Evolutionary conservation across 2,329 filamentous ascomycete species (phyloP).

Genomic region (Aspergillus proliferans): DNA sequence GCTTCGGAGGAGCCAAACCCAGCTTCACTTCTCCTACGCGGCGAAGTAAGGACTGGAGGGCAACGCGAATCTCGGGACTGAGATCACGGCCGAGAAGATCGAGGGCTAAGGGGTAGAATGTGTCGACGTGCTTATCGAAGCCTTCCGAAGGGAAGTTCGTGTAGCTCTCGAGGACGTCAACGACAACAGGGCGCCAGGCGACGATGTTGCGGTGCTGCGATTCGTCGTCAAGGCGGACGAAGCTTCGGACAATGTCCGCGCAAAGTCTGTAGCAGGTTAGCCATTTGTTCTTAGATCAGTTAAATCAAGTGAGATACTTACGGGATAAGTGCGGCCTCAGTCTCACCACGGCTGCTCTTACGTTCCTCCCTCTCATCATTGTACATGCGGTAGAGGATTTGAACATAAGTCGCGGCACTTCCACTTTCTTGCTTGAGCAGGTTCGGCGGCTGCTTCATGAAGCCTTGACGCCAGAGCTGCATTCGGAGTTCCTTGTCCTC

Average conservation of each 20-base stretch:
- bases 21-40: conserved; percentile 72
- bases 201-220: conserved; percentile 95
- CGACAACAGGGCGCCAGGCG: conserved; percentile 94
- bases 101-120: conserved; percentile 80
- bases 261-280: conserved; percentile 55
- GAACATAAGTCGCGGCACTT: conserved; percentile 87
- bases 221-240: conserved; percentile 83
- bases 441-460: conserved; percentile 99
- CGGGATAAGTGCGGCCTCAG: conserved; percentile 86
- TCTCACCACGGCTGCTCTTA: conserved; percentile 69
- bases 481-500: conserved; percentile 93
- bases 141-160: conserved; percentile 72
- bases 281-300: neutral
- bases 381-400: conserved; percentile 96
- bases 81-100: conserved; percentile 79
- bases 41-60: conserved; percentile 69
- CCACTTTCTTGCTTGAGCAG: conserved; percentile 94
- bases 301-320: conserved; percentile 29
- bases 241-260: conserved; percentile 84
- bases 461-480: conserved; percentile 91
- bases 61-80: conserved; percentile 67
- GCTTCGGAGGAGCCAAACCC: conserved; percentile 36
- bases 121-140: conserved; percentile 71
- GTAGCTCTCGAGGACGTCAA: conserved; percentile 93
- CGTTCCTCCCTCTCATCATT: conserved; percentile 80